Conservation (phyloP, 2,329 filamentous ascomycete species). For the Colletotrichum liriopes region DNA sequence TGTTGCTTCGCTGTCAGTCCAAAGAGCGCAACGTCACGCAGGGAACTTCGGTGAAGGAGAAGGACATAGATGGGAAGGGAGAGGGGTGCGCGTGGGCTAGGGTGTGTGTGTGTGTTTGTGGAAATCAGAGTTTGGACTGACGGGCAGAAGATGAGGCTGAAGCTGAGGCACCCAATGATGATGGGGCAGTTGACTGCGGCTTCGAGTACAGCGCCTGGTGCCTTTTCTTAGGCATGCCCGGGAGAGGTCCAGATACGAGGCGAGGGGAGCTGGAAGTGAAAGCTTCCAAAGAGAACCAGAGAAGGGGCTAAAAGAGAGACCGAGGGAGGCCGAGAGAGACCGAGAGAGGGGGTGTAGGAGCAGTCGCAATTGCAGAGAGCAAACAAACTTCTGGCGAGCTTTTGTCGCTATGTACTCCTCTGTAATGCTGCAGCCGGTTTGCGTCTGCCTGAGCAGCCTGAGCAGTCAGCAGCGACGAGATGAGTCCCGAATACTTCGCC, state of each 20-base stretch:
- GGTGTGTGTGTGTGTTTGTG: not conserved
- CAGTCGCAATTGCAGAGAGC: conserved; percentile 8
- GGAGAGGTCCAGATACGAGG: conserved; percentile 35
- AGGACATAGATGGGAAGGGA: not conserved
- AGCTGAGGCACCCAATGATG: conserved; percentile 44
- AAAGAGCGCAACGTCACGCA: conserved; percentile 44
- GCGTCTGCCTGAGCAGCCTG: conserved; percentile 17
- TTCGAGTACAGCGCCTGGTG: conserved; percentile 71
- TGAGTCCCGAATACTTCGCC: conserved; percentile 10
- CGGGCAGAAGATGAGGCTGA: conserved; percentile 39
- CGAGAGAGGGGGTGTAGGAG: not conserved
- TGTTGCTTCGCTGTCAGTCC: conserved; percentile 30
- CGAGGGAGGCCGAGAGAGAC: not conserved
- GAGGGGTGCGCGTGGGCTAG: not conserved
- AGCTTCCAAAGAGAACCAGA: not conserved
- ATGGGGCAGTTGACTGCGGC: conserved; percentile 67
- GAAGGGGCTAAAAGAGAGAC: not conserved
- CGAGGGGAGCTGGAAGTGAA: conserved; percentile 16
- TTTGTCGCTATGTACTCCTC: conserved; percentile 37
- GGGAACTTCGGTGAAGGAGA: conserved; percentile 7
- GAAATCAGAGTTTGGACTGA: conserved; percentile 20
- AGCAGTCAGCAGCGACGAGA: conserved; percentile 10
- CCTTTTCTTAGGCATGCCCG: conserved; percentile 76
- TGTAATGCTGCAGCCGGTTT: conserved; percentile 16
- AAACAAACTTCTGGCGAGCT: conserved; percentile 33